phyloP scores from a whole-genome alignment of 306 rosid genomes.

The Glycine tomentella region DNA sequence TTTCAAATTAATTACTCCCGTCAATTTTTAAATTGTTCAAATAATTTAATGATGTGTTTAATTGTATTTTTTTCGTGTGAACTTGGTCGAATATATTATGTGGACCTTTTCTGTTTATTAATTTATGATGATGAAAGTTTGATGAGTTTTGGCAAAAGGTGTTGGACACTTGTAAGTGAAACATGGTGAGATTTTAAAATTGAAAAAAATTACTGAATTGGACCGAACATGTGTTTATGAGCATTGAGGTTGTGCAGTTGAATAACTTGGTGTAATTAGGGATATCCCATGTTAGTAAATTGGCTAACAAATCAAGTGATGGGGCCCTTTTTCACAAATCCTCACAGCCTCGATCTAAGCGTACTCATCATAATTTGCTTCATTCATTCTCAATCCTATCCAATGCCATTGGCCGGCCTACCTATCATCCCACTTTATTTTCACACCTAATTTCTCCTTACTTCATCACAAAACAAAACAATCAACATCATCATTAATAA shows the following conservation, averaged over 20 bases:
- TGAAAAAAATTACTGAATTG: constrained; percentile 44
- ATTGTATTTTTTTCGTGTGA: not conserved
- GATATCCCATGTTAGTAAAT: constrained; percentile 62
- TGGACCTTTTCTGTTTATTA: too few relatives aligned
- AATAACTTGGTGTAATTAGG: constrained; percentile 46
- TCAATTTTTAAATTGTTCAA: too few relatives aligned
- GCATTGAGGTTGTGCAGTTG: constrained; percentile 36
- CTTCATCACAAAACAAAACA: not conserved
- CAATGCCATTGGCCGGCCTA: constrained; percentile 37
- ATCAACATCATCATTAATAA: too few relatives aligned
- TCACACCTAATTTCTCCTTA: not conserved
- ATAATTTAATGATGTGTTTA: too few relatives aligned
- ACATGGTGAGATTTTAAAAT: constrained; percentile 20
- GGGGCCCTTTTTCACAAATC: constrained; percentile 14
- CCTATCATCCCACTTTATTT: constrained; percentile 18
- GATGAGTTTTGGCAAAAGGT: not conserved
- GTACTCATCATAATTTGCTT: constrained; percentile 26
- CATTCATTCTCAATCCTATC: constrained; percentile 23
- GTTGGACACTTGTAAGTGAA: constrained; percentile 19
- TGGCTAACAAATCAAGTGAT: constrained; percentile 62
- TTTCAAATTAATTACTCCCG: too few relatives aligned
- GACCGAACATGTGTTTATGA: constrained; percentile 47
- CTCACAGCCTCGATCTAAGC: not conserved
- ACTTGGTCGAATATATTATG: not conserved
- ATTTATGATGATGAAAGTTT: not conserved